Percentiles rank a stretch among this genome's conserved stretches.
Evolutionary conservation across 2,329 filamentous ascomycete genomes (phyloP).

Genomic region (Pseudogymnoascus pannorum): DNA sequence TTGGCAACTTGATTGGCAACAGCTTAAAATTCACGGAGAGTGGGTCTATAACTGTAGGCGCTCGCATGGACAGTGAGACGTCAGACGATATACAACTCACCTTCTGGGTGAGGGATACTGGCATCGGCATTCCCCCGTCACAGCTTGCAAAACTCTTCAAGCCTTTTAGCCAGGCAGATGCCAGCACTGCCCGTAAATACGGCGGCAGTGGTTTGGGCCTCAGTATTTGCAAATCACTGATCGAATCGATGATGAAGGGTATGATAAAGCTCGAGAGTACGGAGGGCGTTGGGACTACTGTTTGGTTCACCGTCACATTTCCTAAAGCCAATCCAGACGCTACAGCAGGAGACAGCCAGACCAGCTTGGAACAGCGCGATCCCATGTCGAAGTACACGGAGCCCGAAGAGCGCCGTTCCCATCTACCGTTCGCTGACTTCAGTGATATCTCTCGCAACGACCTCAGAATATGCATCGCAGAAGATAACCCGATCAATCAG

Average conservation of each 20-base stretch:
- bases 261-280: constrained; percentile 74
- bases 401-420: constrained; percentile 31
- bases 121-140: constrained; percentile 81
- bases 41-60: constrained; percentile 77
- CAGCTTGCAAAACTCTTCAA: constrained; percentile 81
- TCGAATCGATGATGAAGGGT: constrained; percentile 86
- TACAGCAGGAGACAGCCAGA: constrained; percentile 47
- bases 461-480: constrained; percentile 83
- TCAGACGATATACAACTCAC: constrained; percentile 65
- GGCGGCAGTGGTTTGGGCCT: constrained; percentile 85
- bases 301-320: constrained; percentile 77
- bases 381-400: constrained; percentile 36
- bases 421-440: constrained; percentile 54
- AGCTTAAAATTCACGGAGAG: constrained; percentile 89
- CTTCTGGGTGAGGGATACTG: constrained; percentile 83
- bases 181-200: constrained; percentile 82
- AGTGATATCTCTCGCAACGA: constrained; percentile 67
- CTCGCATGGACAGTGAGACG: constrained; percentile 64
- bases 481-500: constrained; percentile 92
- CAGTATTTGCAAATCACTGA: constrained; percentile 90
- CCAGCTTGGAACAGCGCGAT: constrained; percentile 25
- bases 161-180: constrained; percentile 88
- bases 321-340: constrained; percentile 65
- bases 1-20: constrained; percentile 83
- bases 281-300: constrained; percentile 62